phyloP scores from a whole-genome alignment of 306 rosid genomes.

The Dryas octopetala region DNA sequence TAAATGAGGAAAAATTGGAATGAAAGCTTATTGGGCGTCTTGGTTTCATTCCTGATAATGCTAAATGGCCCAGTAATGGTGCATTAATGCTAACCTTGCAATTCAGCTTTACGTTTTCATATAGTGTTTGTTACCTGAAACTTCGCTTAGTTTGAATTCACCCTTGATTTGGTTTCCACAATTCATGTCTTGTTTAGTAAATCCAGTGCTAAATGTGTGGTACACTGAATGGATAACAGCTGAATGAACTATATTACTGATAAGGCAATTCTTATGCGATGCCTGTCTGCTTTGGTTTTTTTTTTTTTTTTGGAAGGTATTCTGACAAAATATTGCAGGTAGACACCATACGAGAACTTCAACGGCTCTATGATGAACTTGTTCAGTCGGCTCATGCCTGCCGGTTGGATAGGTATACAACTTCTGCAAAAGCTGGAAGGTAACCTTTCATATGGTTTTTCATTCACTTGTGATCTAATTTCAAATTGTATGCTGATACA shows the following conservation, averaged over 20 bases:
- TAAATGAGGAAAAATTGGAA: neutral
- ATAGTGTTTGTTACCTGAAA: neutral
- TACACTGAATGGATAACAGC: conserved; percentile 12
- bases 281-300: conserved; percentile 10
- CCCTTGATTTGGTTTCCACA: neutral
- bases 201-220: neutral
- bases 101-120: neutral
- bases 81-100: neutral
- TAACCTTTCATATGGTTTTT: conserved; percentile 31
- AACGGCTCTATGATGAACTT: conserved; percentile 89
- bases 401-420: conserved; percentile 61
- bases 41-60: neutral
- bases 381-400: conserved; percentile 62
- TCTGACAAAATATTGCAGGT: conserved; percentile 45
- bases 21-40: neutral
- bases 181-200: neutral
- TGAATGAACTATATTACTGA: neutral
- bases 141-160: neutral
- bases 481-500: neutral
- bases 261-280: neutral
- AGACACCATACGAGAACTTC: conserved; percentile 76
- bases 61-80: neutral
- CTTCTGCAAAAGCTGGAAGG: conserved; percentile 73
- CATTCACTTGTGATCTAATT: neutral
- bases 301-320: conserved; percentile 10